Evolutionary conservation across 2,329 filamentous ascomycete genomes (phyloP), one percentile per base, ranked within the genome.

Genomic region (Aspergillus ibericus): DNA sequence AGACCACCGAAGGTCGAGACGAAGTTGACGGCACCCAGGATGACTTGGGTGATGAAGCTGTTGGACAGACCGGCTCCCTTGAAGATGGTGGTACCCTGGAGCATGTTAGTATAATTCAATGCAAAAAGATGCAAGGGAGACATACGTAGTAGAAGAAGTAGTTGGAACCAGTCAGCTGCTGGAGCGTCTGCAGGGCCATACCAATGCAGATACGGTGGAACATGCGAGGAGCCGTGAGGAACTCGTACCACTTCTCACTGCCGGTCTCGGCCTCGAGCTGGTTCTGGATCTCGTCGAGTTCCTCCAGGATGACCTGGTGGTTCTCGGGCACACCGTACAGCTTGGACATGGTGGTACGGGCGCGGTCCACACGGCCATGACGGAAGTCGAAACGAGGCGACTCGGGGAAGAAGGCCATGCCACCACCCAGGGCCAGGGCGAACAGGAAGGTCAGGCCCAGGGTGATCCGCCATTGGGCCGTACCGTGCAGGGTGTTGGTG

Each of bases 21-120:
- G 15, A 91, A 87, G 69, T 91, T 91, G 68, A 91, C 85, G 22
- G 85, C 84, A 29, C 79, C 79, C 6, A 88, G 80, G 55, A 89
- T 89, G 64, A 88, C 82, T 68, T 88, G 85, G 0, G 84, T 86
- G 58, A 84, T 75, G 65, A 86, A 87, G 12, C 84, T 83, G 71
- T 90, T 85, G 0, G 81, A 75, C 56, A 90, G 82, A 59, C 86
- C 87, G 10, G 88, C 85, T 3, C 86, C 83, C 62, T 83, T 57
- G 73, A 92, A 91, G 55, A 74, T 71, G 44, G 71, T 73, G 5
- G 72, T 74, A 27, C 71, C 71, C 83, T 29, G 81, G 7, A 4
- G 1, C 1, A 38, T 7, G 46, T 70, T 60, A 69, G 65, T 38
- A 44, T 12, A n/a, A 18, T 44, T 15, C 12, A 10, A 2, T 15